phyloP scores from a whole-genome alignment of 305 asterid genomes.

The Fraxinus sp. region DNA sequence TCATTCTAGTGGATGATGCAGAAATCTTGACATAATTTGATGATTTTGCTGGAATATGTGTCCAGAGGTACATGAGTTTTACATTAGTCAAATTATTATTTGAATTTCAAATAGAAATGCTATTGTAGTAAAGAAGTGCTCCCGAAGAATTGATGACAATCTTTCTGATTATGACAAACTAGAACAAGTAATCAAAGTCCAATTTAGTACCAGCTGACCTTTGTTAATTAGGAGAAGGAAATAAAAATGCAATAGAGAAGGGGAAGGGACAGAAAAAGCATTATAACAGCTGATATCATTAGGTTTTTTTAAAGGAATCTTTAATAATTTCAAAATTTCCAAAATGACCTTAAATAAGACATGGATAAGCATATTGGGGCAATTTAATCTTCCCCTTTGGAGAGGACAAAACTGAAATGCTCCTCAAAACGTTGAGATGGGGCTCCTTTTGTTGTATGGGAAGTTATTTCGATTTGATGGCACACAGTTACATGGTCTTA shows the following conservation, averaged over 20 bases:
- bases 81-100: background rate
- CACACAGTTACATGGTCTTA: background rate
- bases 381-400: background rate
- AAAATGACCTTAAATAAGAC: background rate
- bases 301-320: background rate
- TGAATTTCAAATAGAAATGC: background rate
- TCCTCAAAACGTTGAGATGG: background rate
- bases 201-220: background rate
- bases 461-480: background rate
- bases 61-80: background rate
- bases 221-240: background rate
- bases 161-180: background rate
- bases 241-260: background rate
- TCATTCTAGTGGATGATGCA: too few species aligned
- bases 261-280: background rate
- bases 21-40: background rate
- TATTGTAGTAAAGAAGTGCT: background rate
- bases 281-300: background rate
- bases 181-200: background rate
- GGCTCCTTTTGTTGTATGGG: slow-evolving; percentile 11
- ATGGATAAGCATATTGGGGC: background rate
- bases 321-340: background rate
- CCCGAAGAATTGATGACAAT: background rate
- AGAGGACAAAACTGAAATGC: background rate
- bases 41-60: background rate